Base-by-base conservation (phyloP, 75 land plant genomes). In the Isoetes taiwanensis region DNA sequence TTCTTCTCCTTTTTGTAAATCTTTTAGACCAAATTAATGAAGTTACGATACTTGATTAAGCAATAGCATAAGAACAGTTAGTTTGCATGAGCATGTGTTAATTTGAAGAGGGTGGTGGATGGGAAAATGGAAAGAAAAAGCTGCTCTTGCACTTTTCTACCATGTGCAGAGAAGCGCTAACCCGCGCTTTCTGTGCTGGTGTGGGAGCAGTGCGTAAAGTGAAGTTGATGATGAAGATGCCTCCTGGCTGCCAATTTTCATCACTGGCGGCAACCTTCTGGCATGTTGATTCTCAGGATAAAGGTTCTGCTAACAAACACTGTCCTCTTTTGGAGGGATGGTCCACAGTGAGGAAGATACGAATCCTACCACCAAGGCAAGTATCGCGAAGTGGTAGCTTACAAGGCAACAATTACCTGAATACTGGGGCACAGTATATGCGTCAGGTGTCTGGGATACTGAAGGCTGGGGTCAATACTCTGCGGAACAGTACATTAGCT, bases 401-500 rank as follows among this genome's bases (percentile, higher is more conserved):
- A 24, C 62, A 75, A 43, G 57, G 66, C 23, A 72, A 70, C 12
- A 82, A 90, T 25, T 86, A 91, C 62, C 32, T 87, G 41, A 72
- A 81, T 30, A 83, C 85, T 34, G 72, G 96, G 34, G 70, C 78
- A 32, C 75, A 70, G 24, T 86, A 79, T 35, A 43, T 82, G 21
- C 79, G 74, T 28, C 78, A 88, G 43, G 86, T 93, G 24, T 84
- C 83, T 52, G 72, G 52, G 1, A 57, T 93, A 32, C 33, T 93
- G 2, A 84, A 77, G 72, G 66, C 54, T 34, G 81, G 89, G 10
- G 80, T 75, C 5, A 80, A 64, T 38, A 72, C 74, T 31, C 56
- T 79, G 28, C 72, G 78, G 2, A 77, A 55, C 28, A 81, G 61
- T 34, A 65, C 95, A 28, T 34, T 74, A 38, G 50, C 70, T 77